phyloP scores from a whole-genome alignment of 495 filamentous ascomycete species.

The Cryomyces antarcticus region DNA sequence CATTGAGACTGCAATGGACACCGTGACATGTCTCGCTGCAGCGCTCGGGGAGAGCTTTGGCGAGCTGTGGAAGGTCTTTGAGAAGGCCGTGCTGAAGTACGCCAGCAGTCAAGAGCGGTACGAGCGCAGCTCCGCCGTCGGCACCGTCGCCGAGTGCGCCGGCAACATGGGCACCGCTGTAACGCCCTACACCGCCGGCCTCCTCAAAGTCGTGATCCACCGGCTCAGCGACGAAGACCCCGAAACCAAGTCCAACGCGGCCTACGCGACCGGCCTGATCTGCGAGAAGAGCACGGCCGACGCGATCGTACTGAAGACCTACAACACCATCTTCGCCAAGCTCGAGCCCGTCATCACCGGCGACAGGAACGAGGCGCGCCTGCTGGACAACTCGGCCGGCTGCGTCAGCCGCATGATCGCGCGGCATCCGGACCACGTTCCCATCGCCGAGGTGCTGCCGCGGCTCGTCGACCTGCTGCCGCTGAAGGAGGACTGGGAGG shows the following conservation, averaged over 20 bases:
- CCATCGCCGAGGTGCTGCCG: constrained; percentile 61
- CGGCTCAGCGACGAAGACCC: constrained; percentile 75
- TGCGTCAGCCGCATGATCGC: constrained; percentile 86
- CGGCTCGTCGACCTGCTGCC: constrained; percentile 61
- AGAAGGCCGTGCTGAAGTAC: constrained; percentile 75
- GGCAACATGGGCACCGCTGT: constrained; percentile 60
- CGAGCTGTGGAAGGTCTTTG: constrained; percentile 82
- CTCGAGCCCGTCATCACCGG: constrained; percentile 67
- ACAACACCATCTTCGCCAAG: constrained; percentile 54
- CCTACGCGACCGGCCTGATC: constrained; percentile 72
- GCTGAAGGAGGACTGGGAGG: constrained; percentile 84
- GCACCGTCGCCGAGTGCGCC: constrained; percentile 82
- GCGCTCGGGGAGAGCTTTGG: constrained; percentile 65
- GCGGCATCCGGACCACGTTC: constrained; percentile 57
- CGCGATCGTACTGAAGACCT: constrained; percentile 48
- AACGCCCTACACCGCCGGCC: constrained; percentile 48
- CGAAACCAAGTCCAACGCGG: constrained; percentile 87
- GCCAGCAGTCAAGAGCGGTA: constrained; percentile 62
- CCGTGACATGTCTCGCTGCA: constrained; percentile 59
- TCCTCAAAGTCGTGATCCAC: constrained; percentile 69
- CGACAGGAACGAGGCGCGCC: constrained; percentile 32
- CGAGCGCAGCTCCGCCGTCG: constrained; percentile 76
- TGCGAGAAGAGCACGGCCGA: constrained; percentile 57
- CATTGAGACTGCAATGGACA: constrained; percentile 83
- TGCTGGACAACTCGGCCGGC: constrained; percentile 84